Evolutionary conservation across 352 stramenopile genomes (phyloP).

Genomic region (Pythium graminicola): DNA sequence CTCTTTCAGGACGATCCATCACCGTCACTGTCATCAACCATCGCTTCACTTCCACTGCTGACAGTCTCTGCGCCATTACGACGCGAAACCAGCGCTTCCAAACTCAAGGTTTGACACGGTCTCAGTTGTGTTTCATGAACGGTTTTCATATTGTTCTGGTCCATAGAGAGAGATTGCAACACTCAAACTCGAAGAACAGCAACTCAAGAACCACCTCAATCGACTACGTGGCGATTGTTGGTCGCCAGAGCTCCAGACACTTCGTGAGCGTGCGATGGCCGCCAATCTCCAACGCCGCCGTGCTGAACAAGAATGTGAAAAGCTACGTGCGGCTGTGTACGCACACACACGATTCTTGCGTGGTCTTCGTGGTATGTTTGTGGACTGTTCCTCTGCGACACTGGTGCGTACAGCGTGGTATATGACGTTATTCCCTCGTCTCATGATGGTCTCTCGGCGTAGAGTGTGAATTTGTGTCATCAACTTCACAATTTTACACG

Average conservation of each 20-base stretch:
- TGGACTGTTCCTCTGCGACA: not conserved
- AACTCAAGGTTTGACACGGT: not conserved
- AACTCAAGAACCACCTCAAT: conserved; percentile 7
- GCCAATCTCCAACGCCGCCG: conserved; percentile 7
- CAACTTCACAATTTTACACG: conserved; percentile 14
- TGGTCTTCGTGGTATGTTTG: conserved; percentile 1
- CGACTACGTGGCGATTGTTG: not conserved
- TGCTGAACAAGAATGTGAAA: conserved; percentile 14
- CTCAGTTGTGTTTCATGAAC: not conserved
- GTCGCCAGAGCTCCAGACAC: not conserved
- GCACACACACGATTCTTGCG: conserved; percentile 5
- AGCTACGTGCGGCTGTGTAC: conserved; percentile 11
- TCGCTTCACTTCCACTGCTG: not conserved
- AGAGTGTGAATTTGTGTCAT: conserved; percentile 10
- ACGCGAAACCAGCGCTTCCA: not conserved
- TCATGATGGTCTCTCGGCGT: too few species aligned
- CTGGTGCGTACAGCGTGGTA: too few species aligned
- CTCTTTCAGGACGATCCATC: not conserved
- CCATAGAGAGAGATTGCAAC: not conserved
- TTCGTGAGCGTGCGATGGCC: conserved; percentile 1
- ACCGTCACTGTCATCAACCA: not conserved
- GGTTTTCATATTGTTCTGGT: not conserved
- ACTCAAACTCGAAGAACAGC: not conserved
- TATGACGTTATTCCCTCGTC: too few species aligned
- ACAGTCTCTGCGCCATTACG: too few species aligned